These are phyloP conservation scores for Papiliotrema nemorosa DNA, from an alignment of 1,284 basidiomycete species.

Conservation along the genomic window DNA sequence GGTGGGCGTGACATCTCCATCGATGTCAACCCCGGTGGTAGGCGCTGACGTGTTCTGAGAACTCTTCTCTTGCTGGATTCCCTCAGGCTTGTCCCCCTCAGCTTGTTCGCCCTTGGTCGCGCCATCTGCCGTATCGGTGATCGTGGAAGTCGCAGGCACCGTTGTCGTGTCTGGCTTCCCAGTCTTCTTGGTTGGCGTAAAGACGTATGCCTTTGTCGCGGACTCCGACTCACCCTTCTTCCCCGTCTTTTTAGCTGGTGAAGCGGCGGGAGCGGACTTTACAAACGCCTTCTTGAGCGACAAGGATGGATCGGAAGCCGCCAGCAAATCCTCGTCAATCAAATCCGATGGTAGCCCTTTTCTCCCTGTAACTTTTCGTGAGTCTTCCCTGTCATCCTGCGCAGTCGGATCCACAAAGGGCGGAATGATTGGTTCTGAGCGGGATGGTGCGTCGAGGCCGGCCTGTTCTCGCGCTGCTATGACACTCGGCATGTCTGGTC, in stretches of 20 bases:
- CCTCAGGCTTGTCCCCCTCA: no score
- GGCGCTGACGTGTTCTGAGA: background rate
- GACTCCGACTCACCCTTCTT: slow-evolving; percentile 16
- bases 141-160: background rate
- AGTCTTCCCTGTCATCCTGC: background rate
- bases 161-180: background rate
- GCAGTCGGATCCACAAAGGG: background rate
- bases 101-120: background rate
- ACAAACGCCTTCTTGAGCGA: slow-evolving; percentile 45
- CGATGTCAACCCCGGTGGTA: background rate
- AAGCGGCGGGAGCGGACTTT: slow-evolving; percentile 23
- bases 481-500: slow-evolving; percentile 39
- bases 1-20: slow-evolving; percentile 2
- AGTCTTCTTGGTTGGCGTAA: slow-evolving; percentile 7
- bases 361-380: background rate
- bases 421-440: no score
- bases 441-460: no score
- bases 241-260: slow-evolving; percentile 18
- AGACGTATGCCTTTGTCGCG: slow-evolving; percentile 9
- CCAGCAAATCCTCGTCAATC: slow-evolving; percentile 44
- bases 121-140: background rate
- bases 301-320: slow-evolving; percentile 37
- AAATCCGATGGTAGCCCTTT: slow-evolving; percentile 22
- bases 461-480: slow-evolving; percentile 41
- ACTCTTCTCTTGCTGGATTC: no score